phyloP scores from a whole-genome alignment of 2,329 filamentous ascomycete species.

The Emmonsia crescens region DNA sequence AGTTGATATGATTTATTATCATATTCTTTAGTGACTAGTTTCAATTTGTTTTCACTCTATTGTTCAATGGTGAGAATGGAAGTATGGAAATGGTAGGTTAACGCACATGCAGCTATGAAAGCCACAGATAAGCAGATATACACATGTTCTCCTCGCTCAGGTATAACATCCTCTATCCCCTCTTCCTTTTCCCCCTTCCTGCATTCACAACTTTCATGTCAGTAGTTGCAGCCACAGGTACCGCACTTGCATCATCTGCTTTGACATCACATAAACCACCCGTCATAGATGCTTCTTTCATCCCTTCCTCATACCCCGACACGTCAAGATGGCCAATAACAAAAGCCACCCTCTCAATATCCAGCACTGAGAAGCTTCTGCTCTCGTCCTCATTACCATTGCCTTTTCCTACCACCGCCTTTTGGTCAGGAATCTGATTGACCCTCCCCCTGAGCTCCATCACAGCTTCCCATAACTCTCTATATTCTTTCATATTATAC shows the following conservation, averaged over 20 bases:
- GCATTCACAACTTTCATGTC: neutral
- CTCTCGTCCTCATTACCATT: constrained; percentile 3
- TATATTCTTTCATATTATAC: constrained; percentile 32
- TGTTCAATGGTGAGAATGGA: neutral
- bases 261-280: neutral
- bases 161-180: neutral
- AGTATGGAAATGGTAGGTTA: neutral
- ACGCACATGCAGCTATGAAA: too few relatives aligned
- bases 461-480: constrained; percentile 22
- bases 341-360: constrained; percentile 30
- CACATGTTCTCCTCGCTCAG: too few relatives aligned
- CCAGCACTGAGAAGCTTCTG: constrained; percentile 18
- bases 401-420: neutral
- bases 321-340: constrained; percentile 26
- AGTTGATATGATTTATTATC: neutral
- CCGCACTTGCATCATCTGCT: neutral
- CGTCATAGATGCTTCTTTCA: neutral
- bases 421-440: constrained; percentile 8
- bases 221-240: neutral
- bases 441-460: constrained; percentile 17
- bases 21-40: neutral
- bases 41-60: neutral
- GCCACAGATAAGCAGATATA: neutral
- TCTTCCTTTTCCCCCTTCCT: neutral
- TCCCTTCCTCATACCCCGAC: constrained; percentile 15